Base-by-base conservation (phyloP, 164 flowering plant species). In the Nymphaea colorata region DNA sequence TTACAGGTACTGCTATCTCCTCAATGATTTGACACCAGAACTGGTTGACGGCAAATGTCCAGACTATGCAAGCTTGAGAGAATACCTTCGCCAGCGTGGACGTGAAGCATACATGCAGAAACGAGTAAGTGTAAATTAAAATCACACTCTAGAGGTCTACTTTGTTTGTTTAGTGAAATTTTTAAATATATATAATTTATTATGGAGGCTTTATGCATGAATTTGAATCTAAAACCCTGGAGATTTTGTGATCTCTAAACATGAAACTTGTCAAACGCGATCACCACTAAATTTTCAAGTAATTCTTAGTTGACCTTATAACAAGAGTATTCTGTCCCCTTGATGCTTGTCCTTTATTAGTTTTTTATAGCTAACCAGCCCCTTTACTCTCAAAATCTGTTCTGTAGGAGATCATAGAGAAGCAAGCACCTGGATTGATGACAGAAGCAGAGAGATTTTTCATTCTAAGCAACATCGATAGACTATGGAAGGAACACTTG, bases 401-500 rank as follows among this genome's bases (percentile, higher is more conserved):
- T 51, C 55, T 72, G 15, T 75, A 94, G 99, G 97, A 88, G 53
- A 78, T 85, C n/a, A 86, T 87, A 72, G 99, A 94, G 77, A 82
- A 84, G 71, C 74, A 90, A 85, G 89, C 96, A 70, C 83, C 96
- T 16, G 97, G 97, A 4, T 78, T 94, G 80, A 94, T 91, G 97
- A 91, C 80, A 75, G 99, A 94, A 81, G 99, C 99, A 36, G 99
- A 94, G 75, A 83, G 87, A 78, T 94, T 89, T 79, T 82, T 94
- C 44, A 75, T 90, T 45, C 75, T 94, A 76, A 94, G 87, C 84
- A 94, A 94, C 77, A 88, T 94, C 15, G 99, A 94, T 75, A 86
- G 99, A 53, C 72, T 94, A 67, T 94, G 99, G 99, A 94, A 94
- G 69, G 97, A 94, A 75, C 99, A 94, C 79, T 78, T 94, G 80